Conservation (phyloP, 352 stramenopile genomes). For the Peronospora farinosa region DNA sequence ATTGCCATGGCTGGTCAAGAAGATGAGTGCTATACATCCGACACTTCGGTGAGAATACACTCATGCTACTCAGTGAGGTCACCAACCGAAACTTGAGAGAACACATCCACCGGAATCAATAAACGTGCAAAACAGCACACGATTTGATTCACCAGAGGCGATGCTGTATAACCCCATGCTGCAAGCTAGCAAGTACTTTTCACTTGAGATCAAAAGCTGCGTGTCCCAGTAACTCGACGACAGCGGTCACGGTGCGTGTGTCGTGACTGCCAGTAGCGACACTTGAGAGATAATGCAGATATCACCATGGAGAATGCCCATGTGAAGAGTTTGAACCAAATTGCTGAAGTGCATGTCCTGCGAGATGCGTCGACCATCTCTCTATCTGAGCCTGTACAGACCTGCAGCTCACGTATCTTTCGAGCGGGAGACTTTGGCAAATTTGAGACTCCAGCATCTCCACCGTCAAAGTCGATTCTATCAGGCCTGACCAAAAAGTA, state of each 20-base stretch:
- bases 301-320: no score
- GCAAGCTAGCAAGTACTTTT: not conserved
- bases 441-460: not conserved
- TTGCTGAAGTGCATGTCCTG: slow-evolving; percentile 9
- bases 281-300: no score
- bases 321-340: not conserved
- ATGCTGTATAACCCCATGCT: no score
- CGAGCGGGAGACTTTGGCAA: slow-evolving; percentile 3
- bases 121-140: not conserved
- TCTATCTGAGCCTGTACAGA: no score
- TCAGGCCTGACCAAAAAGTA: slow-evolving; percentile 1
- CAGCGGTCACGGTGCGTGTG: not conserved
- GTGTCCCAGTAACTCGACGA: not conserved
- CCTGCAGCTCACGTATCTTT: no score
- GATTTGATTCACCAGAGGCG: not conserved
- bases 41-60: not conserved
- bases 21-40: not conserved
- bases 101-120: not conserved
- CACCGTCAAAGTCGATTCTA: not conserved
- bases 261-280: not conserved
- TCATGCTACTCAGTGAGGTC: not conserved
- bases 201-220: not conserved
- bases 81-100: not conserved
- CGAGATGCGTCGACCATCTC: no score
- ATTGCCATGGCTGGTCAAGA: not conserved